phyloP scores from a whole-genome alignment of 352 stramenopile genomes.

The Peronospora farinosa region DNA sequence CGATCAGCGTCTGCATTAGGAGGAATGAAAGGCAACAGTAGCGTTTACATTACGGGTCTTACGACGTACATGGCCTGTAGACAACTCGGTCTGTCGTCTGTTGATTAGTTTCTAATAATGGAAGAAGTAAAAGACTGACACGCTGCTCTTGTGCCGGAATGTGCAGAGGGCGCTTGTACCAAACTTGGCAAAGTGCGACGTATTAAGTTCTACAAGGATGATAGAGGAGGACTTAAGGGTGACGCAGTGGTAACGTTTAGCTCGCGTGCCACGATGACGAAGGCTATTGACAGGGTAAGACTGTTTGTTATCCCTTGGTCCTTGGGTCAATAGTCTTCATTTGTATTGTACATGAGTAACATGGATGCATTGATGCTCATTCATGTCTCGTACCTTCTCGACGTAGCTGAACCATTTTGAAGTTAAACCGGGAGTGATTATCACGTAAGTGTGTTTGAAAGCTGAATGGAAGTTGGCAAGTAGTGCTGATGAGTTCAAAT shows the following conservation, averaged over 20 bases:
- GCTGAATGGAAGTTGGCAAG: not conserved
- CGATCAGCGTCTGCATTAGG: not conserved
- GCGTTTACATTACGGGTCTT: slow-evolving; percentile 75
- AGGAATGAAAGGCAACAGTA: slow-evolving; percentile 46
- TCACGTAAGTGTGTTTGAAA: slow-evolving; percentile 45
- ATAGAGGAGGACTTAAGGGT: slow-evolving; percentile 72
- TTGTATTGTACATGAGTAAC: slow-evolving; percentile 1
- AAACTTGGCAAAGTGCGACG: slow-evolving; percentile 78
- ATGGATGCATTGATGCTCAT: slow-evolving; percentile 16
- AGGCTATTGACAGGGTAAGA: slow-evolving; percentile 69
- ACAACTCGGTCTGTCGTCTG: slow-evolving; percentile 49
- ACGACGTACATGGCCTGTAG: slow-evolving; percentile 78
- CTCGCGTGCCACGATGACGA: slow-evolving; percentile 53
- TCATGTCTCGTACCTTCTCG: slow-evolving; percentile 25
- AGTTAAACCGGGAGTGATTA: slow-evolving; percentile 78
- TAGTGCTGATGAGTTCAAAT: not conserved
- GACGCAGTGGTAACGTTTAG: slow-evolving; percentile 80
- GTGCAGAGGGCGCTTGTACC: slow-evolving; percentile 54
- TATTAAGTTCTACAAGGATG: slow-evolving; percentile 85
- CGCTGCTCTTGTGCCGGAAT: not conserved
- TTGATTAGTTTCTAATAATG: not conserved
- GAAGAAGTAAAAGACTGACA: not conserved
- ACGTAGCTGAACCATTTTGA: slow-evolving; percentile 69
- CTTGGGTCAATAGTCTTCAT: not conserved
- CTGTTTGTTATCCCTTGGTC: not conserved